A percentile compares a stretch with the other conserved stretches of the same genome.
Evolutionary conservation across 208 protist species (phyloP).

Genomic region (Giardia duodenalis): DNA sequence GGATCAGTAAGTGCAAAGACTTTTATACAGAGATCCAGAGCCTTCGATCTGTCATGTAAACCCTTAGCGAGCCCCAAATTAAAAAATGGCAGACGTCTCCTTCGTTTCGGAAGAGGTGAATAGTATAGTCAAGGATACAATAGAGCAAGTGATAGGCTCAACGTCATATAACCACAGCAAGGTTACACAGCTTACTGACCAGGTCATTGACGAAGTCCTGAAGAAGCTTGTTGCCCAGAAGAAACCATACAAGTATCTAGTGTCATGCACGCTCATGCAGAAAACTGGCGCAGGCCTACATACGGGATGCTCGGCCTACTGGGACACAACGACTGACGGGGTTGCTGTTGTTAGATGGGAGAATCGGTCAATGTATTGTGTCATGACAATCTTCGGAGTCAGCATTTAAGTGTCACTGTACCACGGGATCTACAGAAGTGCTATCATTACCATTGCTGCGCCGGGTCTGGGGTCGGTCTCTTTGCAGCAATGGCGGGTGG

Average conservation of each 20-base stretch:
- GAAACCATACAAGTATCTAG: slow-evolving; percentile 73
- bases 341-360: slow-evolving; percentile 21
- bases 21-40: too few relatives aligned
- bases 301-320: slow-evolving; percentile 63
- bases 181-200: not conserved
- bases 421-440: too few relatives aligned
- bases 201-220: slow-evolving; percentile 30
- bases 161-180: slow-evolving; percentile 19
- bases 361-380: slow-evolving; percentile 25
- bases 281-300: slow-evolving; percentile 65
- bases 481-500: too few relatives aligned
- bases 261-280: slow-evolving; percentile 67
- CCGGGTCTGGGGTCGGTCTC: too few relatives aligned
- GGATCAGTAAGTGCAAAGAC: too few relatives aligned
- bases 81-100: slow-evolving; percentile 6
- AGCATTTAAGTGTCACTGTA: slow-evolving; percentile 26
- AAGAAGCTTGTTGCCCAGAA: slow-evolving; percentile 43
- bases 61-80: not conserved
- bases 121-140: slow-evolving; percentile 13
- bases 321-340: slow-evolving; percentile 67
- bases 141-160: not conserved
- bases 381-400: slow-evolving; percentile 33
- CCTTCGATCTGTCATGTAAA: not conserved
- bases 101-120: slow-evolving; percentile 33
- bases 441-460: too few relatives aligned